Percentiles rank a stretch among this genome's conserved stretches.
Conservation (phyloP, 2,329 filamentous ascomycete species). For the Keithomyces neogunnii region DNA sequence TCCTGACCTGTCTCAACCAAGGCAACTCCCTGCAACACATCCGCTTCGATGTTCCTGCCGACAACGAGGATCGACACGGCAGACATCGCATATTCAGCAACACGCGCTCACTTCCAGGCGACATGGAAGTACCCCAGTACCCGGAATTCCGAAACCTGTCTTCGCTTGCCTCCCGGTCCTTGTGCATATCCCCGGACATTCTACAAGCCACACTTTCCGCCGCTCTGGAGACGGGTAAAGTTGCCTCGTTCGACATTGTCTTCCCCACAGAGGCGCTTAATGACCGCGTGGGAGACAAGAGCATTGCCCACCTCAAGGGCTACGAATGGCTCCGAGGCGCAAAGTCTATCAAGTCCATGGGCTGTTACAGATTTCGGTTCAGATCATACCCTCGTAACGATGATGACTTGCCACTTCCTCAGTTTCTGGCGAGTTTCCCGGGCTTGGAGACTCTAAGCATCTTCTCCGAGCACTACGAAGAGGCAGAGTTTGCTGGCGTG, state of each 20-base stretch:
- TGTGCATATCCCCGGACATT: slow-evolving; percentile 15
- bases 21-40: slow-evolving; percentile 19
- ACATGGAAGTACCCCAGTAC: background rate
- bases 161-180: slow-evolving; percentile 18
- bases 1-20: slow-evolving; percentile 19
- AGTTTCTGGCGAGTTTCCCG: slow-evolving; percentile 27
- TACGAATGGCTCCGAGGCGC: slow-evolving; percentile 28
- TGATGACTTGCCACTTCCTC: slow-evolving; percentile 21
- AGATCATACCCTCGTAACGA: slow-evolving; percentile 17
- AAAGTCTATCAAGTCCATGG: slow-evolving; percentile 23
- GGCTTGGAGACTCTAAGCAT: slow-evolving; percentile 27
- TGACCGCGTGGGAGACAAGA: slow-evolving; percentile 15
- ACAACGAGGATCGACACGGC: slow-evolving; percentile 11
- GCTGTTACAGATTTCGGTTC: slow-evolving; percentile 27
- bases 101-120: background rate
- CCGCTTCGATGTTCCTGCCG: slow-evolving; percentile 22
- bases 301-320: slow-evolving; percentile 19
- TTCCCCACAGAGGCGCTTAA: slow-evolving; percentile 21
- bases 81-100: slow-evolving; percentile 1
- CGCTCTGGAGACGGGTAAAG: slow-evolving; percentile 17
- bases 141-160: slow-evolving; percentile 18
- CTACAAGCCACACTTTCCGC: slow-evolving; percentile 16
- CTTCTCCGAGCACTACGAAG: slow-evolving; percentile 20
- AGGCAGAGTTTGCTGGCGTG: slow-evolving; percentile 19
- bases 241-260: slow-evolving; percentile 27